Base-by-base conservation (phyloP, 179 eudicot species). In the Silene coronaria region DNA sequence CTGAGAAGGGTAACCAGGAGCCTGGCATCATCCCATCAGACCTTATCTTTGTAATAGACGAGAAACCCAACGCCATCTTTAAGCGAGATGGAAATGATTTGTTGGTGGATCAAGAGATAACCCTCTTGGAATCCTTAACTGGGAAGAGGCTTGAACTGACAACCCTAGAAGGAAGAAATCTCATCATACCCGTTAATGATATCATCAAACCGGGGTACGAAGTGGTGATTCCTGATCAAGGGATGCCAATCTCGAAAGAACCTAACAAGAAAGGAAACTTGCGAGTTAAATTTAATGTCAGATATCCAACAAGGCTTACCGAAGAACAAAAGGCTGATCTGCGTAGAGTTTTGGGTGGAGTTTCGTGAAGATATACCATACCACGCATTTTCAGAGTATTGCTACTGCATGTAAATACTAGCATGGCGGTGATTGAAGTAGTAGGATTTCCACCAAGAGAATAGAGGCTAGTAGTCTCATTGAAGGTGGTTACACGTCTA, bases 201-300 rank as follows among this genome's bases (percentile, higher is more conserved):
- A 80, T 86, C 30, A 71, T 88, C 27, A 88, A 89, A 80, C 91
- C 93, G 1, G 91, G 89, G 21, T 58, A 81, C 55, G 93, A 89
- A 80, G 36, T 83, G 57, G 67, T 85, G 23, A 53, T 89, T 70
- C 85, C 88, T 22, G 84, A 85, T 75, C 85, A 88, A 81, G 93
- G 93, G 71, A 89, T 89, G 93, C 93, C 93, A 12, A 82, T 88
- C 21, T 87, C 93, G 36, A 89, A 86, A 77, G 91, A 88, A 32
- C 90, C 88, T 6, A 70, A 80, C 62, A 89, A 73, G 80, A 86
- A 75, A 78, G 91, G 93, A 26, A 86, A 86, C 74, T 73, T 89
- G 82, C 86, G 81, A 65, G 78, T 89, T 72, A 88, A 80, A 75
- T 79, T 89, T 23, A 73, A 81, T 63, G 89, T 89, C 21, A 85